These are phyloP conservation scores for Camellia japonica DNA, from an alignment of 148 eudicot species.

Conservation along the genomic window DNA sequence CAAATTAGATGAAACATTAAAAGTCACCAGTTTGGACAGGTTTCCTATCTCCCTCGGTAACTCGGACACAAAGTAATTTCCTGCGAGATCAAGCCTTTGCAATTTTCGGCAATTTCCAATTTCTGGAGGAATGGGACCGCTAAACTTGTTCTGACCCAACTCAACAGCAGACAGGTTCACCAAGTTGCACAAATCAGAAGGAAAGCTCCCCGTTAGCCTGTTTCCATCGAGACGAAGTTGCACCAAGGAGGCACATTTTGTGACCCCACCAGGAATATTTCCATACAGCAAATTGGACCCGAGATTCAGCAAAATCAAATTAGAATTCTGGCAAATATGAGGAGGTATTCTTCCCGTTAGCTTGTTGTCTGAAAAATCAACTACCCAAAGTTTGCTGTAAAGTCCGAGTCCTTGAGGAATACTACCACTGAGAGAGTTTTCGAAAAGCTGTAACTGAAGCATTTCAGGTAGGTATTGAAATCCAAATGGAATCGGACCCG, in stretches of 20 bases:
- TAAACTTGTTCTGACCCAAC: conserved; percentile 74
- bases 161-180: conserved; percentile 73
- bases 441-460: conserved; percentile 74
- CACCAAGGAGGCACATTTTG: conserved; percentile 57
- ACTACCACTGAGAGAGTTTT: conserved; percentile 58
- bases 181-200: conserved; percentile 68
- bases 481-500: conserved; percentile 73
- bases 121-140: conserved; percentile 67
- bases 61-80: conserved; percentile 56
- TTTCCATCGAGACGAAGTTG: conserved; percentile 74
- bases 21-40: conserved; percentile 58
- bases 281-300: conserved; percentile 69
- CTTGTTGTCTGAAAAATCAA: conserved; percentile 75
- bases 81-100: conserved; percentile 82
- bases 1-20: conserved; percentile 74
- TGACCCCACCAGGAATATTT: conserved; percentile 63
- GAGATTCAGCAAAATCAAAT: conserved; percentile 72
- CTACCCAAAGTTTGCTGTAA: conserved; percentile 76
- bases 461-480: conserved; percentile 66
- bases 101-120: conserved; percentile 63
- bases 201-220: conserved; percentile 66
- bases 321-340: conserved; percentile 56
- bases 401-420: conserved; percentile 77
- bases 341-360: conserved; percentile 78
- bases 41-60: conserved; percentile 84